phyloP scores from a whole-genome alignment of 768 basidiomycete genomes.

The Exidia glandulosa region DNA sequence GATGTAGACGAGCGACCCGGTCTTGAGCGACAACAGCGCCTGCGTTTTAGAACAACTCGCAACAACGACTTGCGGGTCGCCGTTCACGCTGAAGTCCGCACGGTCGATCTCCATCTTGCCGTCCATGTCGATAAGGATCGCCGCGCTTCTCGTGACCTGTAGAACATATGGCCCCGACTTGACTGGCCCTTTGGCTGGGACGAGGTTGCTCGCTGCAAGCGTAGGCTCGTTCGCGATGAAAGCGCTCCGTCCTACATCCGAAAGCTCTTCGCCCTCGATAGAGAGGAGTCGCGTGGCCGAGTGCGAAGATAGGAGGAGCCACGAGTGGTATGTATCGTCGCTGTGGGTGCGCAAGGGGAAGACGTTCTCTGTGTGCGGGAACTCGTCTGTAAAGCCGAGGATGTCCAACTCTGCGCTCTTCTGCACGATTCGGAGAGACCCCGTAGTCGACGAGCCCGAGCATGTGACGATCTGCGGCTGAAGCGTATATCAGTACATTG shows the following conservation, averaged over 20 bases:
- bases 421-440: constrained; percentile 65
- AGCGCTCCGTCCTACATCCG: constrained; percentile 21
- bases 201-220: constrained; percentile 51
- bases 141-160: constrained; percentile 57
- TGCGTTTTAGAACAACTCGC: background rate
- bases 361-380: constrained; percentile 44
- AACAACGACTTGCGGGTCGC: background rate
- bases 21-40: background rate
- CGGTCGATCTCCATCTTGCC: constrained; percentile 16
- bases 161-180: constrained; percentile 48
- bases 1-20: background rate
- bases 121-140: constrained; percentile 39
- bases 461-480: constrained; percentile 79
- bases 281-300: constrained; percentile 25
- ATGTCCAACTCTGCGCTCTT: constrained; percentile 76
- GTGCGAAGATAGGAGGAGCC: constrained; percentile 51
- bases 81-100: no score
- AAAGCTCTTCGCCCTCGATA: background rate
- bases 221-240: constrained; percentile 45
- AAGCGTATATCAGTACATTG: background rate
- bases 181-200: constrained; percentile 22
- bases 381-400: constrained; percentile 43
- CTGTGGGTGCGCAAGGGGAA: constrained; percentile 41
- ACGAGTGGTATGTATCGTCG: constrained; percentile 14
- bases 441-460: constrained; percentile 69